These are phyloP conservation scores for Maudiozyma pseudohumilis DNA, from an alignment of 805 yeast species.

Conservation along the genomic window DNA sequence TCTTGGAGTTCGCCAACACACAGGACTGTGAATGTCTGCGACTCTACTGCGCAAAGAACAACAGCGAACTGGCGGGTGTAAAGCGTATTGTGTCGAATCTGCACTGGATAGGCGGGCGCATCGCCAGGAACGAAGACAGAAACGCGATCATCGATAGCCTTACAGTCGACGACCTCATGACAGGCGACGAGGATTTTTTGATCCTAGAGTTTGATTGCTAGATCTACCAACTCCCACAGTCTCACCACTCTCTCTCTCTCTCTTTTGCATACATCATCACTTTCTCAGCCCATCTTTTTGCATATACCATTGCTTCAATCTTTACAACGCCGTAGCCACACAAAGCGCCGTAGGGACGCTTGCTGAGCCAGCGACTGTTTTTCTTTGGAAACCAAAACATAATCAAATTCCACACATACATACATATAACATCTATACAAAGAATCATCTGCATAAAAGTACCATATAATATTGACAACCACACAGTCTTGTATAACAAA, in stretches of 20 bases:
- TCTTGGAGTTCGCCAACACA: constrained; percentile 21
- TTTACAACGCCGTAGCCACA: no score
- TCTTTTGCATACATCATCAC: no score
- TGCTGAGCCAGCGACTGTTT: no score
- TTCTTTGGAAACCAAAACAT: not conserved
- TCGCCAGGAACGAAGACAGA: constrained; percentile 23
- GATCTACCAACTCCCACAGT: no score
- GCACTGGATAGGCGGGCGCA: constrained; percentile 27
- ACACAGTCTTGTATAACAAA: not conserved
- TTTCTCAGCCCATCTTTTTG: no score
- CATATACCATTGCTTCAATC: no score
- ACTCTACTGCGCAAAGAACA: constrained; percentile 15
- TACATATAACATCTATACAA: not conserved
- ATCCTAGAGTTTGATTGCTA: constrained; percentile 26
- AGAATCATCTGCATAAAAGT: not conserved
- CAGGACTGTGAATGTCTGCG: constrained; percentile 10
- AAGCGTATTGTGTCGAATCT: constrained; percentile 21
- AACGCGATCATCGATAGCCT: constrained; percentile 1
- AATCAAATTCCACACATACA: not conserved
- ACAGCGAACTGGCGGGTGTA: constrained; percentile 8
- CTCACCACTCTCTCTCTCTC: no score
- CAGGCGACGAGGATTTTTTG: constrained; percentile 22
- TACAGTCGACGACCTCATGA: constrained; percentile 10
- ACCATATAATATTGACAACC: not conserved
- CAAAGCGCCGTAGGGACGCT: no score